Evolutionary conservation across 768 basidiomycete genomes (phyloP).

Genomic region (Imleria badia): DNA sequence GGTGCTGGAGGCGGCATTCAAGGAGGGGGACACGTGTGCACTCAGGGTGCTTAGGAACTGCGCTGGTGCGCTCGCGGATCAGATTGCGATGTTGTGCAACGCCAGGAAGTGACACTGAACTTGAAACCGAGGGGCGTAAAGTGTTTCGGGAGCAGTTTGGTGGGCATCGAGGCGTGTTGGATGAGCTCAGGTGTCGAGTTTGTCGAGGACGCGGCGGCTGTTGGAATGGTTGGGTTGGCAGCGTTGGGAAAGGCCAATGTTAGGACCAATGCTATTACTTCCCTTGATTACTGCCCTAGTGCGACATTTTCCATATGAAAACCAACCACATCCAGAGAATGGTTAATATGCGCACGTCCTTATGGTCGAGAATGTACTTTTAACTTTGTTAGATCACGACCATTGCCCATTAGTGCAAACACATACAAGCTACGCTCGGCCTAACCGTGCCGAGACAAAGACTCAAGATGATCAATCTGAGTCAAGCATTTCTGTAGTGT

Average conservation of each 20-base stretch:
- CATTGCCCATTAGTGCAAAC: too few species aligned
- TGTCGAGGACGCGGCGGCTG: constrained; percentile 66
- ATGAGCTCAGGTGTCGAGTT: constrained; percentile 59
- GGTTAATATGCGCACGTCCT: too few species aligned
- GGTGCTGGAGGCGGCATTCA: constrained; percentile 77
- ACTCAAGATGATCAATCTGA: too few species aligned
- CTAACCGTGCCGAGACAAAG: too few species aligned
- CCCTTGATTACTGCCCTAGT: constrained; percentile 26
- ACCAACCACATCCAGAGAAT: too few species aligned
- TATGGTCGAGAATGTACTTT: too few species aligned
- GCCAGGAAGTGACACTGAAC: constrained; percentile 39
- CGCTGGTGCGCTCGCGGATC: constrained; percentile 54
- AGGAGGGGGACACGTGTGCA: constrained; percentile 64
- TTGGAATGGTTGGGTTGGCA: constrained; percentile 61
- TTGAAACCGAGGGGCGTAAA: constrained; percentile 41
- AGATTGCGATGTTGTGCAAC: constrained; percentile 45
- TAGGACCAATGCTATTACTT: too few species aligned
- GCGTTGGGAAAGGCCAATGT: constrained; percentile 4
- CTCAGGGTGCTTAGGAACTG: constrained; percentile 53
- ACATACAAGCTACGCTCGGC: too few species aligned
- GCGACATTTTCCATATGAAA: constrained; percentile 11
- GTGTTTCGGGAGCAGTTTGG: constrained; percentile 79
- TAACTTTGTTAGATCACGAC: too few species aligned
- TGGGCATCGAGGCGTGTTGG: constrained; percentile 56
- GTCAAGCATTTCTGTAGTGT: too few species aligned